Percentiles rank a stretch among this genome's conserved stretches.
These are phyloP conservation scores for Prinsepia uniflora DNA, from an alignment of 306 rosid species.

Conservation along the genomic window DNA sequence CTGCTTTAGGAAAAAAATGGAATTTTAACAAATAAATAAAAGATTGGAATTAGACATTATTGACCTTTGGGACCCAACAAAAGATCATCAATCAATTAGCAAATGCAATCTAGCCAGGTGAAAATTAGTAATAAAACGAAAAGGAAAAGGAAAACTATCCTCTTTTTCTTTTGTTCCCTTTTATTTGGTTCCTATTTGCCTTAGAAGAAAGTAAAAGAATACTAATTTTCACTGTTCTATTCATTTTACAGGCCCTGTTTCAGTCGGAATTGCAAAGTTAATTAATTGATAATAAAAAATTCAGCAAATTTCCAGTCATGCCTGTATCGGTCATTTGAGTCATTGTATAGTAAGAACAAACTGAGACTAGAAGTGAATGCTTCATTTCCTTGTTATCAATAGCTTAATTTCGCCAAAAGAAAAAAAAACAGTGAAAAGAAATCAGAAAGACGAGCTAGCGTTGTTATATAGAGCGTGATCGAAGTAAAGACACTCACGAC, in stretches of 20 bases:
- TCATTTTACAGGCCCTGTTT: background rate
- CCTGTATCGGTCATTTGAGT: background rate
- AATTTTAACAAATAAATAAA: too few species aligned
- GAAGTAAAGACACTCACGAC: constrained; percentile 53
- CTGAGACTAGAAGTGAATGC: background rate
- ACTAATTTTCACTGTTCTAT: background rate
- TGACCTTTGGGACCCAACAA: background rate
- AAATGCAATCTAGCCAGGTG: background rate
- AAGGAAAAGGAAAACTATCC: background rate
- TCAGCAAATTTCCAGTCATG: background rate
- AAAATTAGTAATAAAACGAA: background rate
- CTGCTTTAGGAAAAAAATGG: background rate
- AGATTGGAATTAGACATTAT: background rate
- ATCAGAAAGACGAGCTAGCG: background rate
- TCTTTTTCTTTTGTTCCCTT: background rate
- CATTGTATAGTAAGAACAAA: too few species aligned
- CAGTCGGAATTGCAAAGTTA: background rate
- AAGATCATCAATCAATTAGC: background rate
- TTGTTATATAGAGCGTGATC: too few species aligned
- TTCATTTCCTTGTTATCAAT: background rate
- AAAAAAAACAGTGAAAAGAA: background rate
- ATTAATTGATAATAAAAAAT: background rate
- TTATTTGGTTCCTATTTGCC: background rate
- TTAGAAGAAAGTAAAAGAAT: background rate
- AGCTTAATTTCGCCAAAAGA: background rate